Evolutionary conservation across 164 flowering plant genomes (phyloP).

Genomic region (Paratinospora sagittata): DNA sequence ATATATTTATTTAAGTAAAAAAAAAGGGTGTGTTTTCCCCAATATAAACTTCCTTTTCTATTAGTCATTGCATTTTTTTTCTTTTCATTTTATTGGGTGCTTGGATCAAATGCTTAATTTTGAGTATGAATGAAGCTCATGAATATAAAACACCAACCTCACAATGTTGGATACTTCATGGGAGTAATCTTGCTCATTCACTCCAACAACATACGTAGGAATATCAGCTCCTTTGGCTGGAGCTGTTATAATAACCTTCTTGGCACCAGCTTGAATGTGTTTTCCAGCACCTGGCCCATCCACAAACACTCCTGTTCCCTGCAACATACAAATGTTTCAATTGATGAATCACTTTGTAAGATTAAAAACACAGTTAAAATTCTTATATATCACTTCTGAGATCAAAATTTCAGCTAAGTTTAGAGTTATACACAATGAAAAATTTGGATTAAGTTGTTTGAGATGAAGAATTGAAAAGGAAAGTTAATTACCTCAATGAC

Average conservation of each 20-base stretch:
- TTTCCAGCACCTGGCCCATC: slow-evolving; percentile 99
- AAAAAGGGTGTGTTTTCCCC: neutral
- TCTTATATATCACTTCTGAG: no score
- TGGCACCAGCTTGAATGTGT: slow-evolving; percentile 98
- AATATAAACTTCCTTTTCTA: neutral
- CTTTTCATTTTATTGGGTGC: neutral
- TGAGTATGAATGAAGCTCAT: no score
- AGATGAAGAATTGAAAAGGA: neutral
- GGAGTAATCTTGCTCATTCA: slow-evolving; percentile 72
- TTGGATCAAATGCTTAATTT: neutral
- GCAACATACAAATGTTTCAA: neutral
- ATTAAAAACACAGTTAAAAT: no score
- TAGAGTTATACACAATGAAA: neutral
- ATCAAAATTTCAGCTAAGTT: neutral
- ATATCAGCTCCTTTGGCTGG: slow-evolving; percentile 98
- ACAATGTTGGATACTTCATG: slow-evolving; percentile 78
- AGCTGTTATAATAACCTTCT: slow-evolving; percentile 96
- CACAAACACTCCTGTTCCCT: slow-evolving; percentile 98
- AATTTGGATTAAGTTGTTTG: neutral
- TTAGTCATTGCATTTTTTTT: neutral
- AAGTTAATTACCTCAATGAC: slow-evolving; percentile 71
- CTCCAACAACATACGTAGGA: slow-evolving; percentile 95
- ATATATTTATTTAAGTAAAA: neutral
- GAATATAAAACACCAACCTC: slow-evolving; percentile 39
- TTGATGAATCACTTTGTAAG: no score